Evolutionary conservation across 129 eudicot species (phyloP).

Genomic region (Pseudognaphalium luteoalbum): DNA sequence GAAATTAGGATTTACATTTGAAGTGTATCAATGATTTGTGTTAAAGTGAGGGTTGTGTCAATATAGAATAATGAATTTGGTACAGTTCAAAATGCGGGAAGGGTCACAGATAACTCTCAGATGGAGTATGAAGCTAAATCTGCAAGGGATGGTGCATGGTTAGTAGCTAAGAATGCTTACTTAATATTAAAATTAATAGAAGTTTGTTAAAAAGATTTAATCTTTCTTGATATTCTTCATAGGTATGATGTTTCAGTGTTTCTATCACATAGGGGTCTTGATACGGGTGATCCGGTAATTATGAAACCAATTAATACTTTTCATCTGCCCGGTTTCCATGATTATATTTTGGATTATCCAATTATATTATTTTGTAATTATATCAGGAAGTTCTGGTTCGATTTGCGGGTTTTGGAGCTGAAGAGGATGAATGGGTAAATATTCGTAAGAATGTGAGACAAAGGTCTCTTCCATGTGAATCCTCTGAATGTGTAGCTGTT

Average conservation of each 20-base stretch:
- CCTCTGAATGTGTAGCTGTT: slow-evolving; percentile 93
- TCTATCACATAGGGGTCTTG: slow-evolving; percentile 71
- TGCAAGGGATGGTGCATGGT: slow-evolving; percentile 99
- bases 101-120: slow-evolving; percentile 55
- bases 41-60: background rate
- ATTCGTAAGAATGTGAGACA: slow-evolving; percentile 82
- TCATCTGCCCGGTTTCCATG: background rate
- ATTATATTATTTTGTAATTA: slow-evolving; percentile 19
- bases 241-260: slow-evolving; percentile 93
- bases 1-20: background rate
- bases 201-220: slow-evolving; percentile 2
- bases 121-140: slow-evolving; percentile 99
- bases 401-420: slow-evolving; percentile 92
- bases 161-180: slow-evolving; percentile 26
- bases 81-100: slow-evolving; percentile 49
- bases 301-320: slow-evolving; percentile 15
- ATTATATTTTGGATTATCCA: background rate
- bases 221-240: slow-evolving; percentile 20
- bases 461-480: slow-evolving; percentile 95
- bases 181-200: background rate
- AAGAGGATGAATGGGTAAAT: slow-evolving; percentile 96
- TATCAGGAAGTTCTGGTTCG: slow-evolving; percentile 91
- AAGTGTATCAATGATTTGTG: background rate
- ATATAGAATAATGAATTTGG: slow-evolving; percentile 7
- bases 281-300: slow-evolving; percentile 83